These are phyloP conservation scores for Ottelia alismoides DNA, from an alignment of 106 monocot genomes.

Conservation along the genomic window DNA sequence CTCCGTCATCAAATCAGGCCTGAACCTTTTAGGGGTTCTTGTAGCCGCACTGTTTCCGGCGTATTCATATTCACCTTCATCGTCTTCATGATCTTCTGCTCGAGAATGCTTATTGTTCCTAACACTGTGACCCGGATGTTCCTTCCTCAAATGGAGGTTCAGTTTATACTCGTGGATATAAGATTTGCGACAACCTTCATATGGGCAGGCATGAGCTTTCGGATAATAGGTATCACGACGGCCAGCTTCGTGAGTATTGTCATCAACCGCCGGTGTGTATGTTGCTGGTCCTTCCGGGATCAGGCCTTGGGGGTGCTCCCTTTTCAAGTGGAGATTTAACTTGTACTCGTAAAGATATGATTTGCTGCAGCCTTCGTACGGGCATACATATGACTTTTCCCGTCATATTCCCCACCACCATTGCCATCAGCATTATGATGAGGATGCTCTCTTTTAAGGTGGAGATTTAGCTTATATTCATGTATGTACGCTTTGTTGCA, in stretches of 20 bases:
- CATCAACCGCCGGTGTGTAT: not conserved
- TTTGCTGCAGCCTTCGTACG: conserved; percentile 64
- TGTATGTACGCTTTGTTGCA: conserved; percentile 12
- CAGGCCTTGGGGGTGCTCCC: conserved; percentile 42
- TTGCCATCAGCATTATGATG: conserved; percentile 11
- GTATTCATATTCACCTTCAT: conserved; percentile 11
- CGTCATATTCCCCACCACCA: not conserved
- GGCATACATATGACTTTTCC: conserved; percentile 40
- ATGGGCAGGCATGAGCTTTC: conserved; percentile 33
- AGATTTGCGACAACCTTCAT: conserved; percentile 56
- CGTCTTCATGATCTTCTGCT: conserved; percentile 9
- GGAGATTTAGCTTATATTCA: conserved; percentile 17
- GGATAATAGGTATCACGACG: conserved; percentile 30
- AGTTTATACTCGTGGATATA: conserved; percentile 82
- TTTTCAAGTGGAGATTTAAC: conserved; percentile 63
- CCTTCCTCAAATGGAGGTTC: conserved; percentile 60
- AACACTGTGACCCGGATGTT: conserved; percentile 36
- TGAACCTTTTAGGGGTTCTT: conserved; percentile 32
- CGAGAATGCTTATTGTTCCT: conserved; percentile 17
- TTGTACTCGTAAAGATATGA: conserved; percentile 77
- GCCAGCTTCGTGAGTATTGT: conserved; percentile 11
- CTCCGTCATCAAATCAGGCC: conserved; percentile 20
- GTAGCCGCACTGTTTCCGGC: conserved; percentile 9
- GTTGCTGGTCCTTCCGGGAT: conserved; percentile 26
- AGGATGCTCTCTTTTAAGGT: conserved; percentile 16